Conservation (phyloP, 1,139 yeast genomes). For the Magnusiomyces tetraspermus region DNA sequence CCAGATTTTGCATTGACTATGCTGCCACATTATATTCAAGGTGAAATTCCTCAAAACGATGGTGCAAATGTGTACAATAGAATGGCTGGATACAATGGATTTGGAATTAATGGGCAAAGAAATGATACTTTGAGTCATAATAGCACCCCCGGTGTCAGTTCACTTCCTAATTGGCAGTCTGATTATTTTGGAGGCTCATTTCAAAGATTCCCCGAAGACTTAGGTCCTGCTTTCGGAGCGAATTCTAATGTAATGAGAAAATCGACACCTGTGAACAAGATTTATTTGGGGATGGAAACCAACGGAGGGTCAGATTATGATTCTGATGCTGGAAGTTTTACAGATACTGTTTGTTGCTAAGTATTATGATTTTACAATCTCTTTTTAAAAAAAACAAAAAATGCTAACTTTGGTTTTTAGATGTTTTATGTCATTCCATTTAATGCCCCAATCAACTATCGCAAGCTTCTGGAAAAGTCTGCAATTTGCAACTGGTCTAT, state of each 20-base stretch:
- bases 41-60: too few species aligned
- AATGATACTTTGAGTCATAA: too few species aligned
- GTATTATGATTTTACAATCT: background rate
- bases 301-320: background rate
- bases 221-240: background rate
- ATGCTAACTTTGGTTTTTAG: slow-evolving; percentile 1
- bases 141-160: too few species aligned
- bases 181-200: too few species aligned
- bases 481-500: slow-evolving; percentile 27
- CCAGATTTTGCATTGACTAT: too few species aligned
- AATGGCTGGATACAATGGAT: background rate
- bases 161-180: too few species aligned
- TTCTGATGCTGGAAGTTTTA: background rate
- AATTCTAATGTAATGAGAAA: background rate
- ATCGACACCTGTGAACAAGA: background rate
- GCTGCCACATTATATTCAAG: too few species aligned
- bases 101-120: background rate
- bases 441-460: slow-evolving; percentile 25
- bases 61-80: background rate
- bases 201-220: too few species aligned
- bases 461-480: slow-evolving; percentile 24
- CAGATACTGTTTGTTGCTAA: background rate
- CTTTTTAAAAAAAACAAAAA: background rate
- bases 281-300: background rate
- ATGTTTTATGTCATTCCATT: background rate